Evolutionary conservation across 1,284 basidiomycete genomes (phyloP), one percentile per base, ranked within the genome.

Genomic region (Sparassis latifolia): DNA sequence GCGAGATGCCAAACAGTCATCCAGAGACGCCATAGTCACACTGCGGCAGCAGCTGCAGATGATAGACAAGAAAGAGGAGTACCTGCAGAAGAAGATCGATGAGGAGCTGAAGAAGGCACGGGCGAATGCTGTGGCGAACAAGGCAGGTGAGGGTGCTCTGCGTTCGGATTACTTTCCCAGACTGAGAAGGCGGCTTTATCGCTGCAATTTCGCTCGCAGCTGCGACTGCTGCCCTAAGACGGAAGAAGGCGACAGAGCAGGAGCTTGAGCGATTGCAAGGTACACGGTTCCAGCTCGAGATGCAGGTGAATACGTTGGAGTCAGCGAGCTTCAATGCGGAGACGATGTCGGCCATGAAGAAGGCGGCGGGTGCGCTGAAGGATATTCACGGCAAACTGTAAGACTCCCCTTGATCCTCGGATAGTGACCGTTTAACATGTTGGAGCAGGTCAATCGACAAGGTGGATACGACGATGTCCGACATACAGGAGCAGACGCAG

Each of bases 61-160:
- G 84, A 86, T 99, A 60, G 94, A 98, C 80, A 99, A 98, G 91
- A 97, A 97, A 78, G 97, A 99, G 75, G 95, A 98, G 70, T 79
- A 92, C 70, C 75, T 98, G 57, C 86, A 90, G 77, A 94, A 92
- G 80, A 95, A 97, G 85, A 93, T 99, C 61, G 93, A 97, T 41
- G 94, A 97, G 55, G 96, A 98, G 67, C 63, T 84, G 62, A 85
- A 84, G 77, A 97, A 94, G 73, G 97, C 97, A 30, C 89, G 83
- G 69, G 84, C 88, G 28, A 96, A 97, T 68, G 95, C 92, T 33
- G 91, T 97, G 44, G 84, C 86, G 44, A 99, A 99, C 70, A 97
- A 97, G 78, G 70, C 85, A 64, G 84, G 95, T 97, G 69, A 54
- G 58, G 52, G 20, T 20, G 31, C 12, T 27, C 20, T 20, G 20